A percentile compares a stretch with the other conserved stretches of the same genome.
phyloP scores from a whole-genome alignment of 805 yeast species.

The Lachancea waltii region DNA sequence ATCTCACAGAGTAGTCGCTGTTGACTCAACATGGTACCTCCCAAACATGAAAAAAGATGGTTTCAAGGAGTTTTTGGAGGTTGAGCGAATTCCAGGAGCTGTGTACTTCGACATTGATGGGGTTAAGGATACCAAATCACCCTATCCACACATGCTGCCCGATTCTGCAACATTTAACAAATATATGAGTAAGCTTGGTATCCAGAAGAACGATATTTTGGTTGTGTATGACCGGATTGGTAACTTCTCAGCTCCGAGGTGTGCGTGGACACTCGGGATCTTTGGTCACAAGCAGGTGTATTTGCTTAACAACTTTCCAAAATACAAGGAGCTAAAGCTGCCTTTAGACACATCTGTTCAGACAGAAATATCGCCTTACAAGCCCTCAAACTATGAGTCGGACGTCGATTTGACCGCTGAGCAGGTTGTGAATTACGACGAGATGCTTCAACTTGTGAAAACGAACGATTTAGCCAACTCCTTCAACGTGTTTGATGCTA shows the following conservation, averaged over 20 bases:
- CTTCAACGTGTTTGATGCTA: constrained; percentile 70
- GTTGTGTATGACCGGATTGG: constrained; percentile 84
- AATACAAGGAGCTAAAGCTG: constrained; percentile 42
- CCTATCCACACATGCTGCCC: constrained; percentile 92
- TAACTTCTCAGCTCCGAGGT: constrained; percentile 83
- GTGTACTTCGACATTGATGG: constrained; percentile 75
- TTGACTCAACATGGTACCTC: constrained; percentile 92
- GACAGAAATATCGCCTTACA: constrained; percentile 14
- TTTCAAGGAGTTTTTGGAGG: constrained; percentile 44
- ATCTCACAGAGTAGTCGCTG: constrained; percentile 41
- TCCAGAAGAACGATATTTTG: constrained; percentile 48
- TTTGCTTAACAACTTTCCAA: constrained; percentile 62
- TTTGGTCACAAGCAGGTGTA: constrained; percentile 70
- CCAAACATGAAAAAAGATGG: constrained; percentile 66
- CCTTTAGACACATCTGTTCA: constrained; percentile 37
- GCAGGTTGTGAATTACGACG: constrained; percentile 62
- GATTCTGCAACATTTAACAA: constrained; percentile 45
- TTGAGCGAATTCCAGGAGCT: constrained; percentile 58
- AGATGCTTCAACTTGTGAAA: constrained; percentile 52
- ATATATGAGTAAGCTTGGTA: constrained; percentile 50
- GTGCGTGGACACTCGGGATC: constrained; percentile 80
- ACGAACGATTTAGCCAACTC: constrained; percentile 38
- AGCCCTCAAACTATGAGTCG: constrained; percentile 33
- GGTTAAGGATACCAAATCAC: constrained; percentile 49
- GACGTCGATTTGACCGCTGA: constrained; percentile 33